Evolutionary conservation across 352 stramenopile genomes (phyloP), one percentile per base, ranked within the genome.

Genomic region (Phytophthora ramorum): DNA sequence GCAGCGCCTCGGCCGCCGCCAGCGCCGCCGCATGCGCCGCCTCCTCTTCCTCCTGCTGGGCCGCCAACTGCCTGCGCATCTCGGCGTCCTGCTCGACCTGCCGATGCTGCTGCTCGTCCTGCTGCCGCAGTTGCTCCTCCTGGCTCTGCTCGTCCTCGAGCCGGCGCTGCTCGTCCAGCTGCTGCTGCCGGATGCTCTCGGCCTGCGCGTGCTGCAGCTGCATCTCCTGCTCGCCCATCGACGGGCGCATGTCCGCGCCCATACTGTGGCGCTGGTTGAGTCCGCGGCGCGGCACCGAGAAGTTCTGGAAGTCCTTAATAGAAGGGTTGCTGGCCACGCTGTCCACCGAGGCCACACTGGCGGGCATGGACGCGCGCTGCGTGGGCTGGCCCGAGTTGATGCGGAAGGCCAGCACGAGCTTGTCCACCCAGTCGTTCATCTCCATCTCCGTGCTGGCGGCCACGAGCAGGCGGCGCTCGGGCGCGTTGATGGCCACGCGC

Each of bases 401-500:
- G 37, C 81, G 81, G 59, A 90, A 90, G 17, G 81, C 81, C 54
- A 87, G 41, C 30, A 88, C 75, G 28, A 95, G 71, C 55, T 93
- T 88, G 64, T 91, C 76, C 43, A 91, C 83, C 87, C 87, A 95
- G 53, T 90, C 70, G 58, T 95, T 95, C 87, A 95, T 95, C 59
- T 95, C 87, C 61, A 90, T 90, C 56, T 95, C 85, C 14, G 87
- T 91, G 10, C 78, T 73, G 0, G 85, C 79, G 6, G 85, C 87
- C 38, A 95, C 73, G 13, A 95, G 62, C 47, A 93, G 60, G 0
- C 85, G 81, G 12, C 79, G 76, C 40, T 82, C 66, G 0, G 79
- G 78, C 26, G 81, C 78, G 58, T 91, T 89, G 58, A 95, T 79
- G 8, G 83, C 81, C 14, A 95, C 66, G 26, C 87, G 83, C 87